phyloP scores from a whole-genome alignment of 768 basidiomycete species.

The Tricholoma sp. region DNA sequence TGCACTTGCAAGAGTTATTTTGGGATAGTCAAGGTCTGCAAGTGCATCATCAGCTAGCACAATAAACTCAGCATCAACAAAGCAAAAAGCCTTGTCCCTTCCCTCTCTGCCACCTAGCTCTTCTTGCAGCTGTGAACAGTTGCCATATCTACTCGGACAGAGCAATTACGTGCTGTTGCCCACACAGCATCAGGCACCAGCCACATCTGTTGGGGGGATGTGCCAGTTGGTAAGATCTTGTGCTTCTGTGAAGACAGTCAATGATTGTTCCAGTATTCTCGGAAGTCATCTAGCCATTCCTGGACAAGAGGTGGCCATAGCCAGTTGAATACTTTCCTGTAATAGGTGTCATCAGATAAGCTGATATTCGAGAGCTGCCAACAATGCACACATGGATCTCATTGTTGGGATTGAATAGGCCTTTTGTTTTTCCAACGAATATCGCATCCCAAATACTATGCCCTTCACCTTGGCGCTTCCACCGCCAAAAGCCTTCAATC shows the following conservation, averaged over 20 bases:
- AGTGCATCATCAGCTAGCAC: neutral
- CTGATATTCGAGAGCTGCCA: neutral
- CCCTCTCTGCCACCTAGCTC: neutral
- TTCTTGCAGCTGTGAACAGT: neutral
- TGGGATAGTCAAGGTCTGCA: neutral
- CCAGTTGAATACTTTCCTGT: conserved; percentile 1
- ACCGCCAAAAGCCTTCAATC: too few species aligned
- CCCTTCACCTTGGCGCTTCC: too few species aligned
- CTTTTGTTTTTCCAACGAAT: too few species aligned
- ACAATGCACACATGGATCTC: neutral
- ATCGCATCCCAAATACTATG: too few species aligned
- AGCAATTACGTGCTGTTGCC: neutral
- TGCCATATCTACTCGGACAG: neutral
- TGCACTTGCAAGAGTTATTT: neutral
- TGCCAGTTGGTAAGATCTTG: neutral
- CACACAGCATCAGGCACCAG: neutral
- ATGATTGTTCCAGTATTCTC: neutral
- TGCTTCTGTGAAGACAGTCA: neutral
- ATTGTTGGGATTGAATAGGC: too few species aligned
- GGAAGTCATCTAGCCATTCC: neutral
- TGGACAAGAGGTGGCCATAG: conserved; percentile 1
- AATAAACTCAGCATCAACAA: neutral
- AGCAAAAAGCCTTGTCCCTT: neutral
- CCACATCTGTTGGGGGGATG: neutral
- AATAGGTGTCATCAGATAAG: neutral